Evolutionary conservation across 2,329 filamentous ascomycete genomes (phyloP), one percentile per base, ranked within the genome.

Genomic region (Leptographium wingfieldii): DNA sequence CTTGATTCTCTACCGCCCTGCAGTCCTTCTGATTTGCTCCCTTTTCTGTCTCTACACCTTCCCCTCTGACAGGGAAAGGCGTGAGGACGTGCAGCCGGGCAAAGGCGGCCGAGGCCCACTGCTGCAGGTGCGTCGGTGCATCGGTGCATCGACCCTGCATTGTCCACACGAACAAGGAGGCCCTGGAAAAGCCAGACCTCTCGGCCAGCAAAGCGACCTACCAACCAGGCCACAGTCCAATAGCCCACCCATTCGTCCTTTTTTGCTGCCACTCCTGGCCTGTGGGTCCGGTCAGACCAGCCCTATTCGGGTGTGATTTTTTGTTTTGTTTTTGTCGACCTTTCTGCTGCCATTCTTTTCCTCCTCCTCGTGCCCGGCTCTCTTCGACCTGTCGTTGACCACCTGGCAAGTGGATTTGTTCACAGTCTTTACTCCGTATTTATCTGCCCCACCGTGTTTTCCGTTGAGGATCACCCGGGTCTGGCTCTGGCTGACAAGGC

Each of bases 401-500:
- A 29, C 35, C 38, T 56, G 31, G 33, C 31, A 55, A 38, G 52
- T 54, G 53, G 53, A 27, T 55, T 11, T 38, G 53, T 40, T 25
- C 19, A 25, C n/a, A 12, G 6, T 38, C 53, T n/a, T n/a, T 35
- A 22, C 22, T 22, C 22, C 22, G 22, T 22, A 22, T 31, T 52
- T 19, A 14, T 29, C 27, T 16, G 0, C 33, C n/a, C 10, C 43
- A 16, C n/a, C n/a, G 27, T 29, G 19, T 38, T 40, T n/a, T 35
- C 52, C 16, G 14, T 31, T 16, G 40, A 49, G 27, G 27, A 22
- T 14, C 25, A 35, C 43, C 31, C 35, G 29, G 55, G 31, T 29
- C 55, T 46, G 40, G 55, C 58, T 52, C 55, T 46, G 40, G 55
- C 58, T 52, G 54, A 22, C 62, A 52, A 11, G 61, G 52, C 22